Conservation (phyloP, 257 asterid species). For the Solanum rostratum region DNA sequence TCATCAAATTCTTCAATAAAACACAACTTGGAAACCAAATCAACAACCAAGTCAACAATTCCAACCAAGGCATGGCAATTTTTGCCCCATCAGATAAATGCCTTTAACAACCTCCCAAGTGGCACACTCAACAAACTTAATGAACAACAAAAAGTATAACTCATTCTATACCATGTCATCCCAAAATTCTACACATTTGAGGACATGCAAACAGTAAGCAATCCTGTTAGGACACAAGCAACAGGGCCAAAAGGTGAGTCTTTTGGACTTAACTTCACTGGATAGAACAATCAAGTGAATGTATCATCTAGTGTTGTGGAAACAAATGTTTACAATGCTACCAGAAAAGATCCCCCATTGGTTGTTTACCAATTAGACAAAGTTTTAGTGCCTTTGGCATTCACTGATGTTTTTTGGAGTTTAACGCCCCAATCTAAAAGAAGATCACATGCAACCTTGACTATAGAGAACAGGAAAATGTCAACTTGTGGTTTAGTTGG, state of each 20-base stretch:
- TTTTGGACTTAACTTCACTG: constrained; percentile 47
- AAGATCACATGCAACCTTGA: not conserved
- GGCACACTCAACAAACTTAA: constrained; percentile 65
- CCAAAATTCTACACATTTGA: constrained; percentile 54
- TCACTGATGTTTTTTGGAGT: not conserved
- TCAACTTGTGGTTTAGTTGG: not conserved
- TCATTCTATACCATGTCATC: constrained; percentile 48
- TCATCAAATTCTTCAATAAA: constrained; percentile 41
- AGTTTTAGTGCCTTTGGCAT: constrained; percentile 50
- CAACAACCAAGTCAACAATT: constrained; percentile 68
- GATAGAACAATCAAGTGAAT: constrained; percentile 40
- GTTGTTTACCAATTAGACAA: constrained; percentile 69
- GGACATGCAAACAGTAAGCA: constrained; percentile 49
- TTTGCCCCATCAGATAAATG: constrained; percentile 82
- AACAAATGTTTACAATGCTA: constrained; percentile 33
- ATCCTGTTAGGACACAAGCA: constrained; percentile 82
- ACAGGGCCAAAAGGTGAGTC: constrained; percentile 38
- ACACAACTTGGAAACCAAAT: constrained; percentile 56
- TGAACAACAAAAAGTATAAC: constrained; percentile 56
- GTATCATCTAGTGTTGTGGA: constrained; percentile 50
- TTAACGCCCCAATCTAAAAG: not conserved
- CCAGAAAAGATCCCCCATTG: constrained; percentile 43
- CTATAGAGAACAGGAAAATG: not conserved
- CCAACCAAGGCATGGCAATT: constrained; percentile 65
- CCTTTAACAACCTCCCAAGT: constrained; percentile 65